Conservation (phyloP, 2,329 filamentous ascomycete species). For the Diaporthe sp. region DNA sequence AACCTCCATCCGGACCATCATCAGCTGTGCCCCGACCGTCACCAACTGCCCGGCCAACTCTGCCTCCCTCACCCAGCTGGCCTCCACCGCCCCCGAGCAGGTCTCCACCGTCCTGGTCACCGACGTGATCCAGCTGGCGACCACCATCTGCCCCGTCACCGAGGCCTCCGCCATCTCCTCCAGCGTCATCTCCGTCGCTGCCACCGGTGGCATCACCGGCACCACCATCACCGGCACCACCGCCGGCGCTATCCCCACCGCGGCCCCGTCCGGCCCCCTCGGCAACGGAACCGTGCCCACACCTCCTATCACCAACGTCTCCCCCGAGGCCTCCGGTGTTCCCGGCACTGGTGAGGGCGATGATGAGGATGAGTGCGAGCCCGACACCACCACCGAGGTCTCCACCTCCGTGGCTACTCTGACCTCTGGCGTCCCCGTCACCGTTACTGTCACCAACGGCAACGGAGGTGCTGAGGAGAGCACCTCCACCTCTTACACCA, state of each 20-base stretch:
- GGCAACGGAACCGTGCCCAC: slow-evolving; percentile 7
- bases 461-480: slow-evolving; percentile 31
- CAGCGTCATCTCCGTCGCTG: slow-evolving; percentile 45
- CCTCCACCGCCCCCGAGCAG: slow-evolving; percentile 39
- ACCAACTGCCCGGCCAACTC: slow-evolving; percentile 52
- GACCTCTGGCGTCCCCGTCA: slow-evolving; percentile 38
- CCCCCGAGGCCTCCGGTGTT: slow-evolving; percentile 7
- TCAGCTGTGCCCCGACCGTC: slow-evolving; percentile 50
- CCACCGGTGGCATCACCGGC: slow-evolving; percentile 47
- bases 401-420: slow-evolving; percentile 42
- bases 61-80: slow-evolving; percentile 43
- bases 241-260: slow-evolving; percentile 43
- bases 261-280: slow-evolving; percentile 16
- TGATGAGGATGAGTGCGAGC: slow-evolving; percentile 32
- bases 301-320: not conserved
- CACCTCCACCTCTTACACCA: slow-evolving; percentile 29
- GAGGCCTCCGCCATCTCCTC: slow-evolving; percentile 51
- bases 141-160: slow-evolving; percentile 55
- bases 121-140: slow-evolving; percentile 50
- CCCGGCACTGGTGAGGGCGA: not conserved
- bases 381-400: slow-evolving; percentile 40
- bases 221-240: slow-evolving; percentile 53
- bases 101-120: slow-evolving; percentile 49
- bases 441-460: slow-evolving; percentile 36
- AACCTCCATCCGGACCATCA: slow-evolving; percentile 49